These are phyloP conservation scores for Colletotrichum noveboracense DNA, from an alignment of 2,329 filamentous ascomycete species.

Conservation along the genomic window DNA sequence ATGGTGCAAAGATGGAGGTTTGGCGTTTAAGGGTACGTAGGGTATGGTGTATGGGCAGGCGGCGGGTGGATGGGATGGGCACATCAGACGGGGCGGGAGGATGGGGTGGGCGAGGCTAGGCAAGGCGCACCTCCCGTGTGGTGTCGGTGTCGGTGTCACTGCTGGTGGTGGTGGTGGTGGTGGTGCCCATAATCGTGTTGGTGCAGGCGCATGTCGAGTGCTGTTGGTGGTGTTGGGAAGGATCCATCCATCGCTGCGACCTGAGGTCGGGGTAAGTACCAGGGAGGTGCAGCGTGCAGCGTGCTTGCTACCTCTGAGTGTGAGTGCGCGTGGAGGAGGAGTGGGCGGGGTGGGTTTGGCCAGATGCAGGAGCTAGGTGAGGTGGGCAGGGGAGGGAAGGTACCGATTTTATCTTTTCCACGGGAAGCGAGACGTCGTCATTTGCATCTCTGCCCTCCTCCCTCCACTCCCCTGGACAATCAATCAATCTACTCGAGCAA, in stretches of 20 bases:
- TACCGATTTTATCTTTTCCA: background rate
- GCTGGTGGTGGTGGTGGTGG: background rate
- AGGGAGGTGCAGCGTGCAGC: background rate
- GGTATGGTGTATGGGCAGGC: slow-evolving; percentile 1
- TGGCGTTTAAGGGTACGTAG: background rate
- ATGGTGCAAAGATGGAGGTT: background rate
- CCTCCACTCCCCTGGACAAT: background rate
- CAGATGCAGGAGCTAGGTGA: background rate
- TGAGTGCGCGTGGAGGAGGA: background rate
- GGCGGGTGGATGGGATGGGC: background rate
- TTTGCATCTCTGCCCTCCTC: background rate
- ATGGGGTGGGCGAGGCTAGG: background rate
- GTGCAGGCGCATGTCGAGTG: background rate
- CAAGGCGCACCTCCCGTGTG: background rate
- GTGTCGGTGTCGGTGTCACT: background rate
- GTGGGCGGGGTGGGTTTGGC: background rate
- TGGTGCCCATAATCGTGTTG: background rate
- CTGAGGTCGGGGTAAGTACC: slow-evolving; percentile 10
- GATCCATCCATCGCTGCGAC: slow-evolving; percentile 9
- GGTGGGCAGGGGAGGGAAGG: background rate
- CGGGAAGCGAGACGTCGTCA: background rate
- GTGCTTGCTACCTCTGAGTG: background rate
- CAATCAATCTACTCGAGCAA: background rate
- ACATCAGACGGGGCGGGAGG: background rate
- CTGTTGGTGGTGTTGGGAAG: background rate